Percentiles rank a stretch among this genome's conserved stretches.
Conservation (phyloP, 768 basidiomycete genomes). For the Rhodotorula babjevae region DNA sequence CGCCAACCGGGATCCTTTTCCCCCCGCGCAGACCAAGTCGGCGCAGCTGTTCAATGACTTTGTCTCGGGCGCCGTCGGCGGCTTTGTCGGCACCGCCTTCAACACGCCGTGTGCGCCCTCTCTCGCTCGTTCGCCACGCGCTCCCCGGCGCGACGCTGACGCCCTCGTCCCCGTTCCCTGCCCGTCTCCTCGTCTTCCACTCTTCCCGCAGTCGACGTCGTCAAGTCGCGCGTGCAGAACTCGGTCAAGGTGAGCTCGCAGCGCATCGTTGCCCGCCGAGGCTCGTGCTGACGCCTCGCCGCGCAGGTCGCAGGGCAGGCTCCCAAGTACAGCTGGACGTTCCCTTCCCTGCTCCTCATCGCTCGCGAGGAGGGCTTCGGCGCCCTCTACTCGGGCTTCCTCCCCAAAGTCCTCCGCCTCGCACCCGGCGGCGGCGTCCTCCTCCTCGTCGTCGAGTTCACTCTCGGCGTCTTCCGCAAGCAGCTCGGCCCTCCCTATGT, state of each 20-base stretch:
- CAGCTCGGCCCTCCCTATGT: slow-evolving; percentile 61
- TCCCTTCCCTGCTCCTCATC: slow-evolving; percentile 76
- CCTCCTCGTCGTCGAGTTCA: slow-evolving; percentile 86
- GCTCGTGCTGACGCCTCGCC: not conserved
- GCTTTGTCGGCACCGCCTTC: slow-evolving; percentile 60
- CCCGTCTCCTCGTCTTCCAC: too few relatives aligned
- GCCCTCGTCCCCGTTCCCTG: not conserved
- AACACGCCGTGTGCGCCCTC: slow-evolving; percentile 67
- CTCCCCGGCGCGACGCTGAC: not conserved
- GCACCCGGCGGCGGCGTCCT: slow-evolving; percentile 94
- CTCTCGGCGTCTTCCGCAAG: slow-evolving; percentile 68
- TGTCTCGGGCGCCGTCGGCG: slow-evolving; percentile 80
- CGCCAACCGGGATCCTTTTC: too few relatives aligned
- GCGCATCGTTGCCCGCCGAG: not conserved
- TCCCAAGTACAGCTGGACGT: slow-evolving; percentile 92
- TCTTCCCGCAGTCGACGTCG: slow-evolving; percentile 60
- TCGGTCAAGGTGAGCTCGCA: slow-evolving; percentile 39
- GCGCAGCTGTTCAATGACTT: slow-evolving; percentile 78
- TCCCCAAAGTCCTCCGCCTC: slow-evolving; percentile 88
- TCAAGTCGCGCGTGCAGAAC: slow-evolving; percentile 88
- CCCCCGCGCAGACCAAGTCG: slow-evolving; percentile 54
- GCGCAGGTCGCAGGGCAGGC: slow-evolving; percentile 59
- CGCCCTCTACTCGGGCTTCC: slow-evolving; percentile 90
- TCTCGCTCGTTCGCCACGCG: too few relatives aligned
- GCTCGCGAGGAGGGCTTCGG: slow-evolving; percentile 78